Conservation (phyloP, 2,329 filamentous ascomycete species). For the Pseudocercospora eumusae region DNA sequence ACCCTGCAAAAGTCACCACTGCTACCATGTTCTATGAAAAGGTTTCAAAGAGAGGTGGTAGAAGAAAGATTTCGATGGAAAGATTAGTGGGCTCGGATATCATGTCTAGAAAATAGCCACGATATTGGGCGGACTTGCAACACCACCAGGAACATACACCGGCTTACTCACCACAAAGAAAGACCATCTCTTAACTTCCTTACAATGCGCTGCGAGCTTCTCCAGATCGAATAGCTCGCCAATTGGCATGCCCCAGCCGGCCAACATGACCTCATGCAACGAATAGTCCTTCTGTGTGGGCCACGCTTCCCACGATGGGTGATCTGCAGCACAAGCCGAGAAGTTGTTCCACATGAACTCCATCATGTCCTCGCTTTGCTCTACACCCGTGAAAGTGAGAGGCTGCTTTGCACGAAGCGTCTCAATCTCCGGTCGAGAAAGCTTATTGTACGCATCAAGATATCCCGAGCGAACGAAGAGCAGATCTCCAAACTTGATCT, state of each 20-base stretch:
- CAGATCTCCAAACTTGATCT: constrained; percentile 59
- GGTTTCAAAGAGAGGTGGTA: not conserved
- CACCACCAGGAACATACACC: constrained; percentile 46
- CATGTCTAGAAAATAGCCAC: constrained; percentile 42
- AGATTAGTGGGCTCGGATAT: not conserved
- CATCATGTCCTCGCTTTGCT: constrained; percentile 50
- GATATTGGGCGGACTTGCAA: constrained; percentile 44
- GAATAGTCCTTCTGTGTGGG: constrained; percentile 41
- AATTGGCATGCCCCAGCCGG: constrained; percentile 55
- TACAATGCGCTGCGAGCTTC: constrained; percentile 46
- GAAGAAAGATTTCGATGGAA: not conserved
- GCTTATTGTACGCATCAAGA: constrained; percentile 44
- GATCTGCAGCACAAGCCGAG: constrained; percentile 42
- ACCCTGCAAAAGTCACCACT: not conserved
- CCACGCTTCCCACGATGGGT: constrained; percentile 44
- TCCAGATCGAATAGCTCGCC: constrained; percentile 56
- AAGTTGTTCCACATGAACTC: constrained; percentile 46
- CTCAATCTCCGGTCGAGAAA: constrained; percentile 44
- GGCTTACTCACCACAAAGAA: constrained; percentile 54
- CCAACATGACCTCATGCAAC: constrained; percentile 52
- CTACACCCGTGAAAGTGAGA: constrained; percentile 52
- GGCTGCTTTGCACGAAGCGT: constrained; percentile 43
- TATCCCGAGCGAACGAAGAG: constrained; percentile 55
- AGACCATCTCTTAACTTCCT: constrained; percentile 43
- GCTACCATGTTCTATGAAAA: not conserved